A percentile compares a stretch with the other conserved stretches of the same genome.
Conservation (phyloP, 2,329 filamentous ascomycete genomes). For the Penicillium sp. region DNA sequence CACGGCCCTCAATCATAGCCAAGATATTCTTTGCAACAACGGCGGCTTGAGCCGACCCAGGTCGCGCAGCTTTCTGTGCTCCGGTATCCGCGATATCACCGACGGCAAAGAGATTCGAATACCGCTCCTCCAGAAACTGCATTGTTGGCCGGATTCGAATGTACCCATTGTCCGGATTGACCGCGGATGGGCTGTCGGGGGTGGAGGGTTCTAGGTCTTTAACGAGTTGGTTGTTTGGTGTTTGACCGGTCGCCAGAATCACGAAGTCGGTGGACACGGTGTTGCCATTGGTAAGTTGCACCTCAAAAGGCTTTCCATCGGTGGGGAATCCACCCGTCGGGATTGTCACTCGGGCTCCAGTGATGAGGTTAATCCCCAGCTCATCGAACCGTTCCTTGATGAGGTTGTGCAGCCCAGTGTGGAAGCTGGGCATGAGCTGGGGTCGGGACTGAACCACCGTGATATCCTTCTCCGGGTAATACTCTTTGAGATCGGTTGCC, state of each 20-base stretch:
- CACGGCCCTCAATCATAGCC: constrained; percentile 31
- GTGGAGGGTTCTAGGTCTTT: constrained; percentile 28
- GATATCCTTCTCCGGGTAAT: constrained; percentile 49
- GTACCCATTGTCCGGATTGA: constrained; percentile 37
- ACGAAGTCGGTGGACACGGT: constrained; percentile 40
- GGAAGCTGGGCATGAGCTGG: constrained; percentile 37
- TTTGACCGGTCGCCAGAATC: constrained; percentile 51
- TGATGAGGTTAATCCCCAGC: constrained; percentile 32
- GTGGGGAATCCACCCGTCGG: constrained; percentile 29
- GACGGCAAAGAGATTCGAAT: constrained; percentile 35
- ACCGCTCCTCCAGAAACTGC: constrained; percentile 33
- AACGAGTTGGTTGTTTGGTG: constrained; percentile 46
- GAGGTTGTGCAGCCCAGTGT: constrained; percentile 30
- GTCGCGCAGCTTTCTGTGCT: constrained; percentile 36
- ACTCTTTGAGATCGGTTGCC: constrained; percentile 51
- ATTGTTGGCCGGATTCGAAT: constrained; percentile 35
- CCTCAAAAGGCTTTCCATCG: constrained; percentile 24
- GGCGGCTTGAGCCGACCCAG: constrained; percentile 32
- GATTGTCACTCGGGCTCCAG: constrained; percentile 30
- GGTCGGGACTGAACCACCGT: constrained; percentile 50
- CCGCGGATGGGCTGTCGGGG: constrained; percentile 17
- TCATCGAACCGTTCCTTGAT: constrained; percentile 35
- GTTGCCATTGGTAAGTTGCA: constrained; percentile 33
- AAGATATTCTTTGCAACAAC: constrained; percentile 36
- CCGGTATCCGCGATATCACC: constrained; percentile 40